These are phyloP conservation scores for Aeschynomene evenia DNA, from an alignment of 306 rosid genomes.

Conservation along the genomic window DNA sequence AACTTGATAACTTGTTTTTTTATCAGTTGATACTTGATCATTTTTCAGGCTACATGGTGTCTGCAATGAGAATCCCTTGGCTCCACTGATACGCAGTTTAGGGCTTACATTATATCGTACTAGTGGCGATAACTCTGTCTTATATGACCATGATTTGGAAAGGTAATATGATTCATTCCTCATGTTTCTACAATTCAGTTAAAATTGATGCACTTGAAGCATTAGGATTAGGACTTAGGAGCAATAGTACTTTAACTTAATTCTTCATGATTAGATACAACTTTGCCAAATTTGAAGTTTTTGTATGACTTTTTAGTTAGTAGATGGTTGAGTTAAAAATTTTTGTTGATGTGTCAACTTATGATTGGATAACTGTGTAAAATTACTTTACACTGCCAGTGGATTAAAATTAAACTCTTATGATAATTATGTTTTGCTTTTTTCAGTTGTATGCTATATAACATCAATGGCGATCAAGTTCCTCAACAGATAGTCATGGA, in stretches of 20 bases:
- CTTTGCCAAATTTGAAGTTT: conserved; percentile 7
- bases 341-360: too few species aligned
- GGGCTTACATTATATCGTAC: conserved; percentile 81
- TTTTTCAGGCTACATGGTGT: conserved; percentile 81
- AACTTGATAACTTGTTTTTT: too few species aligned
- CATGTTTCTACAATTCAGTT: conserved; percentile 5
- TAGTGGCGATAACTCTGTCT: conserved; percentile 80
- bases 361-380: too few species aligned
- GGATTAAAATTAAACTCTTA: too few species aligned
- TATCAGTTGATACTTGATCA: conserved; percentile 15
- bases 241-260: conserved; percentile 4
- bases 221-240: background rate
- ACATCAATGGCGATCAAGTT: conserved; percentile 68
- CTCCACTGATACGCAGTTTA: conserved; percentile 71
- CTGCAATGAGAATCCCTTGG: conserved; percentile 87
- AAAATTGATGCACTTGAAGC: conserved; percentile 5
- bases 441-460: conserved; percentile 70
- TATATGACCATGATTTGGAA: conserved; percentile 93
- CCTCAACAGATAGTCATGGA: conserved; percentile 63
- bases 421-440: conserved; percentile 11
- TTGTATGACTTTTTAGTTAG: too few species aligned
- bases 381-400: too few species aligned
- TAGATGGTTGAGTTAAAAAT: too few species aligned
- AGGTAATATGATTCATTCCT: conserved; percentile 46
- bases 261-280: background rate